Percentiles rank a stretch among this genome's conserved stretches.
Evolutionary conservation across 306 rosid species (phyloP).

Genomic region (Acacia acuminata): DNA sequence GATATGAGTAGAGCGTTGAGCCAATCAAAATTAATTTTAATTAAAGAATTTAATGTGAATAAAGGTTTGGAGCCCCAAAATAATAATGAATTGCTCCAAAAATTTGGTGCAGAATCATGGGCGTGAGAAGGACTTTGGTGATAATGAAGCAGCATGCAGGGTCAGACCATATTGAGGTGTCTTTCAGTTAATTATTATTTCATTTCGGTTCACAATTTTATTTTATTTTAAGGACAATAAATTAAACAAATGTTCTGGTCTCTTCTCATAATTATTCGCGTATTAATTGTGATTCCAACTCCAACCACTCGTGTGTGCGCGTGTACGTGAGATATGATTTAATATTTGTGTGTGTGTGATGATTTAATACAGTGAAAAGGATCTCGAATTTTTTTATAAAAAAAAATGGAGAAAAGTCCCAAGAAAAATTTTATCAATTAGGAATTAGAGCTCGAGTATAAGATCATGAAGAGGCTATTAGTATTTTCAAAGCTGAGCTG

Average conservation of each 20-base stretch:
- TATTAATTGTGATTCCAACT: neutral
- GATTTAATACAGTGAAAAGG: no score
- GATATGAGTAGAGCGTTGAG: slow-evolving; percentile 7
- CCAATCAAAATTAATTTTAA: neutral
- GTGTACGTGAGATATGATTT: no score
- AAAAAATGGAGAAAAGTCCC: no score
- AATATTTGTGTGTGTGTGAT: no score
- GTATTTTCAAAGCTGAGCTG: no score
- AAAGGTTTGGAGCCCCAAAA: neutral
- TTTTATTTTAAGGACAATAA: neutral
- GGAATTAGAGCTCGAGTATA: no score
- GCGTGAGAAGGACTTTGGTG: slow-evolving; percentile 20
- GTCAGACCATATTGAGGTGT: slow-evolving; percentile 32
- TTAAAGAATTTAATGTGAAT: neutral
- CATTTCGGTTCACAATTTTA: neutral
- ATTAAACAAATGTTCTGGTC: neutral
- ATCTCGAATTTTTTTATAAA: no score
- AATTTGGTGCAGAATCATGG: neutral
- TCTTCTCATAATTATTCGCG: slow-evolving; percentile 5
- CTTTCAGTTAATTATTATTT: slow-evolving; percentile 31
- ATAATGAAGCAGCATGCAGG: slow-evolving; percentile 31
- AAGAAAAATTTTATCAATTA: no score
- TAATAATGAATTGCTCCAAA: neutral
- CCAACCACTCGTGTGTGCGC: neutral
- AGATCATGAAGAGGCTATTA: no score